Evolutionary conservation across 352 stramenopile genomes (phyloP).

Genomic region (Globisporangium sylvaticum): DNA sequence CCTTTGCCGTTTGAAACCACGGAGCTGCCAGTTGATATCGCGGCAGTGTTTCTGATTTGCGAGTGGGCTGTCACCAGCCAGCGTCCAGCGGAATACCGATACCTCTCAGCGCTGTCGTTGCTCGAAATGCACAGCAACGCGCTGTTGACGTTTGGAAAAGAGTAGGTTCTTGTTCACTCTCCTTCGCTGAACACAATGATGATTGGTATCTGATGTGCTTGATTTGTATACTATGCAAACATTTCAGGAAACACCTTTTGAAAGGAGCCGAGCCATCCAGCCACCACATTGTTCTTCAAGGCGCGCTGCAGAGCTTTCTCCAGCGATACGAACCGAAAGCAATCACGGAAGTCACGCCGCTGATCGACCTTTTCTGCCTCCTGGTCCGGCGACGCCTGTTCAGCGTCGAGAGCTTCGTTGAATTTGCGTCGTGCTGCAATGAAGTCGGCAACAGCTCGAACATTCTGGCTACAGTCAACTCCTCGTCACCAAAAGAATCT

Average conservation of each 20-base stretch:
- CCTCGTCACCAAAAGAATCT: conserved; percentile 26
- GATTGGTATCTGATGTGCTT: conserved; percentile 2
- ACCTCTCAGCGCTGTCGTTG: conserved; percentile 70
- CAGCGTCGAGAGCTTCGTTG: conserved; percentile 66
- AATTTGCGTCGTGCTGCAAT: conserved; percentile 56
- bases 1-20: conserved; percentile 31
- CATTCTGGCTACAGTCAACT: conserved; percentile 17
- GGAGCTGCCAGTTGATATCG: conserved; percentile 64
- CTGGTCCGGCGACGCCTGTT: conserved; percentile 70
- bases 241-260: conserved; percentile 40
- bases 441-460: conserved; percentile 26
- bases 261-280: conserved; percentile 34
- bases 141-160: conserved; percentile 53
- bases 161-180: conserved; percentile 25
- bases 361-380: conserved; percentile 83
- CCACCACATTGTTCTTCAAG: conserved; percentile 71
- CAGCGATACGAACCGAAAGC: conserved; percentile 70
- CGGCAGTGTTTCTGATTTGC: conserved; percentile 69
- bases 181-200: background rate
- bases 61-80: conserved; percentile 84
- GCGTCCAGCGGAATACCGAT: conserved; percentile 75
- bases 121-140: conserved; percentile 80
- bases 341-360: conserved; percentile 72
- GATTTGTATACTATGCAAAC: conserved; percentile 8
- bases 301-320: conserved; percentile 70